Evolutionary conservation across 805 yeast species (phyloP), one percentile per base, ranked within the genome.

Genomic region (Lipomyces oligophaga): DNA sequence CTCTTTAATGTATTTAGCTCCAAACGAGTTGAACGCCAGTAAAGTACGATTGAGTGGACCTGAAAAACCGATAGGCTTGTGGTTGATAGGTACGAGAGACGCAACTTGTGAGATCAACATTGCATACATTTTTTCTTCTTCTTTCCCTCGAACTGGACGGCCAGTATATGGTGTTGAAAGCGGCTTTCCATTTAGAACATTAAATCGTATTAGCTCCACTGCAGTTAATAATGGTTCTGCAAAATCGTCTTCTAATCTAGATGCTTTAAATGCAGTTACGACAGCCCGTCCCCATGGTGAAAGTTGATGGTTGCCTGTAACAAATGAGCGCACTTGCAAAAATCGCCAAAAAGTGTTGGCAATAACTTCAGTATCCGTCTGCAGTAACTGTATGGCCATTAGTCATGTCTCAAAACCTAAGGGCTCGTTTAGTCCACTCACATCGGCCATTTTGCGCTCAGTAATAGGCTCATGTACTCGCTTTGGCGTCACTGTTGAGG

Each of bases 21-120:
- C 62, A 45, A 79, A 78, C 16, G 87, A 80, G 60, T 88, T 75
- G 62, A 82, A 83, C 35, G 78, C 75, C 39, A 85, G 68, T 28
- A 85, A 68, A 31, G 77, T 74, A 55, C 81, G 76, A 15, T 86
- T 83, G 27, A 86, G 70, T 11, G 87, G 88, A 1, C 89, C 89
- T 36, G 75, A 74, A 65, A 78, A 81, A 40, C 75, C 77, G 32
- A 70, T 70, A 22, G 78, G 78, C 59, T 67, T 70, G 36, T 81
- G 80, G 3, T 73, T 69, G 2, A 73, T 59, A 16, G 72, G 66
- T 31, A 78, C 65, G 4, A 79, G 63, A 2, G 75, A 63, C 13
- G 77, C 67, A 8, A 80, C 63, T 52, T 83, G 74, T 5, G 79
- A 64, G 18, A 79, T 63, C 36, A 79, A 58, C 20, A 67, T 60